Evolutionary conservation across 768 basidiomycete genomes (phyloP).

Genomic region (Steccherinum ochraceum): DNA sequence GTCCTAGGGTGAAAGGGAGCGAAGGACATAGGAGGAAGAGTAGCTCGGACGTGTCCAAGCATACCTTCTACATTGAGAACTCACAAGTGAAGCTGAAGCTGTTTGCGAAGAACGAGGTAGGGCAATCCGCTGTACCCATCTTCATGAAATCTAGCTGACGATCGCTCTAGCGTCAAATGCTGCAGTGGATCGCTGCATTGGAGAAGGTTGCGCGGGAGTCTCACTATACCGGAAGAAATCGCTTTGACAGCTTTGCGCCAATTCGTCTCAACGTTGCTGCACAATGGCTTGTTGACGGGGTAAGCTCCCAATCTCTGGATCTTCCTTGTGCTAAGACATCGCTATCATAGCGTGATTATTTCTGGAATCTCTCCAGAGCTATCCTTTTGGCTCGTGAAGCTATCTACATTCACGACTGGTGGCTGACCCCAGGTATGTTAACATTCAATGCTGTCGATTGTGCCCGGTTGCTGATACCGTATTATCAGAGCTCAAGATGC

Average conservation of each 20-base stretch:
- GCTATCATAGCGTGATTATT: constrained; percentile 77
- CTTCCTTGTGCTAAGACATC: not conserved
- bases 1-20: constrained; percentile 26
- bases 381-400: constrained; percentile 81
- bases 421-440: constrained; percentile 76
- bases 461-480: not conserved
- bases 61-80: constrained; percentile 92
- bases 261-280: constrained; percentile 89
- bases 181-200: constrained; percentile 92
- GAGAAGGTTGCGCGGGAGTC: constrained; percentile 72
- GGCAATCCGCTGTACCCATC: constrained; percentile 11
- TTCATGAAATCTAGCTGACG: too few relatives aligned
- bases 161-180: constrained; percentile 88
- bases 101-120: constrained; percentile 80
- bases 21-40: constrained; percentile 37
- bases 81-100: constrained; percentile 86
- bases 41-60: constrained; percentile 70
- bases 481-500: constrained; percentile 67
- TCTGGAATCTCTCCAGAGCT: constrained; percentile 93
- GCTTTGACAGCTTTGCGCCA: constrained; percentile 94
- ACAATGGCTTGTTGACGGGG: constrained; percentile 98
- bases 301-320: constrained; percentile 32
- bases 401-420: constrained; percentile 98
- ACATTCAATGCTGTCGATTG: not conserved
- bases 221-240: constrained; percentile 72